phyloP scores from a whole-genome alignment of 83 land plant genomes.

The Diphasiastrum complanatum region DNA sequence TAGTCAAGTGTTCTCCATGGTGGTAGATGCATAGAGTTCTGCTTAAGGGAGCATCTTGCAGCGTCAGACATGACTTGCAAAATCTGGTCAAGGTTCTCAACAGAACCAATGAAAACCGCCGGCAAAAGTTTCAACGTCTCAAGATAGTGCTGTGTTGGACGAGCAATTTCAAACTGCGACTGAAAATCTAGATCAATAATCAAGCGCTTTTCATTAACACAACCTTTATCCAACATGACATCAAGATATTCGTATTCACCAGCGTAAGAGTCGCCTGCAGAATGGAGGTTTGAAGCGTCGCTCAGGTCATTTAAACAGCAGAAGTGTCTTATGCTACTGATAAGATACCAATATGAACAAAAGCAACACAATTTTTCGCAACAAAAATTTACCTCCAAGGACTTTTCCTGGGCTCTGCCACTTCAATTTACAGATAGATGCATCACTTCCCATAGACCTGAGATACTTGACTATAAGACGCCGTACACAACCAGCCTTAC shows the following conservation, averaged over 20 bases:
- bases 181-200: conserved; percentile 81
- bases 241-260: conserved; percentile 94
- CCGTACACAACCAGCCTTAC: no score
- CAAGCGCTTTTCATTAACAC: conserved; percentile 39
- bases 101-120: conserved; percentile 55
- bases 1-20: conserved; percentile 95
- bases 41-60: conserved; percentile 63
- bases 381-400: no score
- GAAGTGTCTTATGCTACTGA: no score
- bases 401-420: no score
- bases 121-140: conserved; percentile 63
- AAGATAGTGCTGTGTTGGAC: conserved; percentile 69
- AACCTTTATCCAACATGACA: conserved; percentile 42
- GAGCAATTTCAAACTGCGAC: conserved; percentile 87
- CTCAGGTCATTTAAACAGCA: no score
- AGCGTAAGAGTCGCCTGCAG: no score
- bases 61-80: conserved; percentile 87
- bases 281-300: no score
- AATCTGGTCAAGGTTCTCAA: conserved; percentile 43
- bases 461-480: no score
- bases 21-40: conserved; percentile 89
- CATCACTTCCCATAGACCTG: no score
- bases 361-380: no score
- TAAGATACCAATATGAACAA: no score
- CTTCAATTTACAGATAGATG: no score